Conservation (phyloP, 176 grass and related monocot genomes). For the Triticum monococcum region DNA sequence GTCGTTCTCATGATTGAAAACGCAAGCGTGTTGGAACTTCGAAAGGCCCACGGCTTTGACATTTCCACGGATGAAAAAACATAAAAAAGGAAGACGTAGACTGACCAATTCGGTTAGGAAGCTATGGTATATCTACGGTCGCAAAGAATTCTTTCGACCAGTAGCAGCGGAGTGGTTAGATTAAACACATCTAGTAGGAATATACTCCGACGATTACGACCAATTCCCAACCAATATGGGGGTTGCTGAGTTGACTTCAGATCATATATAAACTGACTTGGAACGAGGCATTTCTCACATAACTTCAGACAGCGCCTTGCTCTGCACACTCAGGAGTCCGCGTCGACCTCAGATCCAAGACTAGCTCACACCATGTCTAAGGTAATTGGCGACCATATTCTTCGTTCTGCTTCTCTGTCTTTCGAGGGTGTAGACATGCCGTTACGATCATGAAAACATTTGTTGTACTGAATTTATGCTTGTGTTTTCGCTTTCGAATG, state of each 20-base stretch:
- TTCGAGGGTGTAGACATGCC: neutral
- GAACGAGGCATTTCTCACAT: neutral
- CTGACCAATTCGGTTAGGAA: neutral
- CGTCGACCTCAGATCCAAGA: neutral
- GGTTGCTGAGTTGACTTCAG: neutral
- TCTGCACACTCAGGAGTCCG: neutral
- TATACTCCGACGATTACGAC: slow-evolving; percentile 9
- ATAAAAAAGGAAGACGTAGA: neutral
- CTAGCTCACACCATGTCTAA: slow-evolving; percentile 33
- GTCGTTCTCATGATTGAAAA: neutral
- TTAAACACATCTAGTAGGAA: neutral
- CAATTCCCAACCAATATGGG: slow-evolving; percentile 18
- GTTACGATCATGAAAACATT: neutral
- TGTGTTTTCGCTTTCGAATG: neutral
- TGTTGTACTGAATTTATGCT: neutral
- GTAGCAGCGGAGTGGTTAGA: neutral
- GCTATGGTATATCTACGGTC: neutral
- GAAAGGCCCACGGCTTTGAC: neutral
- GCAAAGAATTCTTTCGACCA: neutral
- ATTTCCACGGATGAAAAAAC: neutral
- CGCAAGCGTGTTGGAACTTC: neutral
- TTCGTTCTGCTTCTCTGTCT: neutral
- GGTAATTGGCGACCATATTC: neutral
- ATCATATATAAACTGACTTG: neutral
- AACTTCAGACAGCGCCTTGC: neutral